Evolutionary conservation across 768 basidiomycete species (phyloP).

Genomic region (Hygrophoropsis aurantiaca): DNA sequence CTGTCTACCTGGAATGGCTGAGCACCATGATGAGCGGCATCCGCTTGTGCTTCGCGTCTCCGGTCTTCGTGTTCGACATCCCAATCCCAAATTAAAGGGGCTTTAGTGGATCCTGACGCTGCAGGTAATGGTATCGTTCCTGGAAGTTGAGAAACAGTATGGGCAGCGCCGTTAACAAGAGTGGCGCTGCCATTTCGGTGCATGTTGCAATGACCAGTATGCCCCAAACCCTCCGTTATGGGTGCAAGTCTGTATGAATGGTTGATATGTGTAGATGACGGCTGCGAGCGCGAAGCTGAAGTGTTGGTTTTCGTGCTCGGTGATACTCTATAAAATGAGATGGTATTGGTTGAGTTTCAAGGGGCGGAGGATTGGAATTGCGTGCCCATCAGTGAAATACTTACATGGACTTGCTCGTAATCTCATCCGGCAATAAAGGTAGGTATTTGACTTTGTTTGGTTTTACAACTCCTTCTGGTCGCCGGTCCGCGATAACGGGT

Average conservation of each 20-base stretch:
- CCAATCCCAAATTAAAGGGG: constrained; percentile 65
- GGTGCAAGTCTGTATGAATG: too few relatives aligned
- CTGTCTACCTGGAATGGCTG: constrained; percentile 77
- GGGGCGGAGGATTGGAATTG: constrained; percentile 2
- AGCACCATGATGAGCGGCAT: constrained; percentile 58
- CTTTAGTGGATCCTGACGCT: constrained; percentile 6
- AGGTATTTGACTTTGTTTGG: constrained; percentile 30
- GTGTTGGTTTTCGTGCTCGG: too few relatives aligned
- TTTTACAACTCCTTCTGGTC: constrained; percentile 11
- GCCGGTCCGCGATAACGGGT: constrained; percentile 3
- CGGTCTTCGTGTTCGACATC: constrained; percentile 71
- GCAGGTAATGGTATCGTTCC: constrained; percentile 20
- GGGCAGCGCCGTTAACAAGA: constrained; percentile 5
- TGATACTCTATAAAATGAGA: constrained; percentile 1
- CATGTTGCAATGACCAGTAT: background rate
- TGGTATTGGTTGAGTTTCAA: background rate
- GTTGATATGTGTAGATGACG: too few relatives aligned
- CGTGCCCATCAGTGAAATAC: constrained; percentile 8
- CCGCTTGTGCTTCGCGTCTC: constrained; percentile 59
- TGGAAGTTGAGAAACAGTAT: constrained; percentile 5
- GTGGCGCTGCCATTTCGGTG: constrained; percentile 5
- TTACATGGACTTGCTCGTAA: constrained; percentile 14
- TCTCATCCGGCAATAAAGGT: constrained; percentile 17
- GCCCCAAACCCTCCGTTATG: too few relatives aligned
- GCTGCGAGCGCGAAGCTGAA: background rate